These are phyloP conservation scores for Teratosphaeriaceae sp. DNA, from an alignment of 2,329 filamentous ascomycete species.

Conservation along the genomic window DNA sequence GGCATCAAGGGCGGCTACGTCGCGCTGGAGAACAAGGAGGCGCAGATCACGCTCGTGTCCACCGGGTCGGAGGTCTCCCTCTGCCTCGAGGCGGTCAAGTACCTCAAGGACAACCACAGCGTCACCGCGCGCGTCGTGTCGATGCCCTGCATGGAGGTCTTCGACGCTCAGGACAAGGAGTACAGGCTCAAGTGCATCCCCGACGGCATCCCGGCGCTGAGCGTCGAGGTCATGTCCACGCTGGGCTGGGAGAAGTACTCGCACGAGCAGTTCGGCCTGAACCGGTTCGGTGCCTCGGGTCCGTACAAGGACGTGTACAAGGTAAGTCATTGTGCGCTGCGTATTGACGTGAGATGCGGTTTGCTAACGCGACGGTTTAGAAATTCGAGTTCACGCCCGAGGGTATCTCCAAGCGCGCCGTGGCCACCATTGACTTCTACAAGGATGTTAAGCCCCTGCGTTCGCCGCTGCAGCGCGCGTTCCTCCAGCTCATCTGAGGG, in stretches of 20 bases:
- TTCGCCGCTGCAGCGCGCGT: conserved; percentile 93
- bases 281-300: conserved; percentile 96
- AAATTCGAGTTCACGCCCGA: conserved; percentile 99
- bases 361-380: conserved; percentile 45
- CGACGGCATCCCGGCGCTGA: conserved; percentile 87
- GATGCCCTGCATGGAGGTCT: conserved; percentile 94
- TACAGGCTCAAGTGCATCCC: conserved; percentile 91
- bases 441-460: conserved; percentile 84
- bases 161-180: conserved; percentile 88
- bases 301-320: conserved; percentile 98
- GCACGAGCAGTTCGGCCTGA: conserved; percentile 98
- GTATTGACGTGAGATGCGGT: conserved; percentile 1
- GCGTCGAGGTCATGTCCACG: conserved; percentile 94
- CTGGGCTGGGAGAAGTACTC: conserved; percentile 99
- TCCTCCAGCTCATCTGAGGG: conserved; percentile 85
- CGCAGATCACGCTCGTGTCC: conserved; percentile 81
- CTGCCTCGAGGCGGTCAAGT: conserved; percentile 86
- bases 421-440: conserved; percentile 93
- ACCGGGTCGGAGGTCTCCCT: conserved; percentile 96
- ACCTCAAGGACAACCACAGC: conserved; percentile 80
- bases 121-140: conserved; percentile 89
- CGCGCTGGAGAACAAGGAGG: conserved; percentile 73
- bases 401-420: conserved; percentile 89
- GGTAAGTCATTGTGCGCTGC: conserved; percentile 37
- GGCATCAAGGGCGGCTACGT: conserved; percentile 95